Base-by-base conservation (phyloP, 2,329 filamentous ascomycete species). In the Metarhizium sp. region DNA sequence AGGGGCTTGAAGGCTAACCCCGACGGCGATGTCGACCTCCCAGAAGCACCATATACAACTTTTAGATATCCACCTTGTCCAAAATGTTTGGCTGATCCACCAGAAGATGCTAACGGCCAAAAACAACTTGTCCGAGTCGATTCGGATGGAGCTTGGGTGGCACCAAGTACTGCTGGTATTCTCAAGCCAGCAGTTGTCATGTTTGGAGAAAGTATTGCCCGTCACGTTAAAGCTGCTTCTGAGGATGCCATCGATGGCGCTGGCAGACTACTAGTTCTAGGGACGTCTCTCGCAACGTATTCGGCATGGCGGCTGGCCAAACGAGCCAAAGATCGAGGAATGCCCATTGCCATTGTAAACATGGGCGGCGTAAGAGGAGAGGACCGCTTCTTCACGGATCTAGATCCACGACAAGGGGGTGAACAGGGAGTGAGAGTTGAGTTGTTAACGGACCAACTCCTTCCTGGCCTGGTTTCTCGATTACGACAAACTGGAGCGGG, bases 61-160 rank as follows among this genome's bases (percentile, higher is more conserved):
- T 97, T 97, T 67, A 78, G 91, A 61, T 97, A 97, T 64, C 94
- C 94, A 0, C 81, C 92, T 1, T 97, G 94, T 70, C 90, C 91
- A 0, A 82, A 75, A 50, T 97, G 94, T 68, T 73, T 95, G 47
- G 73, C 77, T 29, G 76, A 78, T 13, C 86, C 88, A 25, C 81
- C 86, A 7, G 60, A 66, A 25, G 66, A 80, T 45, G 66, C 73
- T 34, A 78, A 87, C 62, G 81, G 85, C 4, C 75, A 73, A 2
- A 72, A 66, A 57, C 76, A 78, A 18, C 73, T 70, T 30, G 85
- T 96, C 1, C 76, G 87, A 59, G 80, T 88, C 13, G 92, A 96
- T 64, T 63, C 66, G 1, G 90, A 96, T 53, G 92, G 92, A 0
- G 92, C 91, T 0, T 95, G 87, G 89, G 72, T 76, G 43, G 63